Evolutionary conservation across 2,329 filamentous ascomycete species (phyloP), one percentile per base, ranked within the genome.

Genomic region (Juglanconis sp.): DNA sequence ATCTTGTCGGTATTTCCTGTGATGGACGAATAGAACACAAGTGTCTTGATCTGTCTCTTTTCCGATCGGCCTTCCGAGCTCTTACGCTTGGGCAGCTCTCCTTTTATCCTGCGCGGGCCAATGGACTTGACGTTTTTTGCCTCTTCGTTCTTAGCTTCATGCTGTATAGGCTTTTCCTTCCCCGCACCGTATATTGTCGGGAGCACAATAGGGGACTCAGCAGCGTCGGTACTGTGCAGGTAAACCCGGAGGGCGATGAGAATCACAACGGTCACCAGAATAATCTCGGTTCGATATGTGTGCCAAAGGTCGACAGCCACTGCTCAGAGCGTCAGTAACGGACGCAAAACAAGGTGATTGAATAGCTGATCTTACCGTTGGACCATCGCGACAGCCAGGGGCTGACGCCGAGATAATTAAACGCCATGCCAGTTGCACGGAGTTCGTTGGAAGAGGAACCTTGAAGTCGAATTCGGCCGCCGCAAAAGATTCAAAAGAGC

Each of bases 1-100:
- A 87, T 85, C 68, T 85, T 87, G 71, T 94, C 88, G 1, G 93
- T 97, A 36, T 86, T 90, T 3, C 88, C 91, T 3, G 91, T 96
- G 59, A 98, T 79, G 1, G 93, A 96, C 2, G 92, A 94, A 77
- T 90, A 98, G 77, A 97, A 98, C 36, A 97, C 76, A 15, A 96
- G 74, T 2, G 90, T 83, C 70, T 94, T 89, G 57, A 92, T 81
- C 53, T 80, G 57, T 74, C 73, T 42, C 66, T 59, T 61, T 63
- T 64, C 53, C 59, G 69, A 49, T 57, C 24, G 48, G 63, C 70
- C 64, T 61, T 71, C 71, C 64, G 72, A 68, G 13, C 71, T 72
- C 42, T 69, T 72, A 51, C 72, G 63, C 62, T 71, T 79, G 48
- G 66, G 68, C 53, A 70, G 53, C 50, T 75, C 76, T 56, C 77